Evolutionary conservation across 2,329 filamentous ascomycete genomes (phyloP).

Genomic region (Colletotrichum cereale): DNA sequence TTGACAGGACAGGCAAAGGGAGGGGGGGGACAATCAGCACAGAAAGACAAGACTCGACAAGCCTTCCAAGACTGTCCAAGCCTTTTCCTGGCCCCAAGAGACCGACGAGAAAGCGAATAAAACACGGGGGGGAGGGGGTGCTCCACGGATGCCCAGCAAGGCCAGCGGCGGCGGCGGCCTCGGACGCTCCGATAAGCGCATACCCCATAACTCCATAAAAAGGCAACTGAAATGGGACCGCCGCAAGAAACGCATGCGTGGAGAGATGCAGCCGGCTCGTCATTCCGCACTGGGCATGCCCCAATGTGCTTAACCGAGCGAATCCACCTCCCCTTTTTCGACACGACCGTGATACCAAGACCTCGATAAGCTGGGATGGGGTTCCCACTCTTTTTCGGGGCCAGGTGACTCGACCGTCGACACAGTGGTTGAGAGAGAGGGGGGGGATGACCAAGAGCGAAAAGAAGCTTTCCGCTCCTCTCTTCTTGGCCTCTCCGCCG

Average conservation of each 20-base stretch:
- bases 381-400: slow-evolving; percentile 3
- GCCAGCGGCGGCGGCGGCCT: not conserved
- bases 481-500: slow-evolving; percentile 40
- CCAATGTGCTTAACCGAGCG: slow-evolving; percentile 22
- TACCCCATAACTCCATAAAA: slow-evolving; percentile 28
- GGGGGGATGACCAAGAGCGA: slow-evolving; percentile 31
- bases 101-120: slow-evolving; percentile 13
- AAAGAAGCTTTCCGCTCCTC: slow-evolving; percentile 41
- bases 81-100: slow-evolving; percentile 13
- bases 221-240: not conserved
- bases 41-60: slow-evolving; percentile 20
- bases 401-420: slow-evolving; percentile 19
- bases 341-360: not conserved
- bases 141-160: not conserved
- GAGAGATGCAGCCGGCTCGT: slow-evolving; percentile 15
- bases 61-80: slow-evolving; percentile 27
- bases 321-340: slow-evolving; percentile 24
- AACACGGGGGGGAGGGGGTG: not conserved
- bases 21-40: not conserved
- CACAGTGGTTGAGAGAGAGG: slow-evolving; percentile 3
- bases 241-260: slow-evolving; percentile 1
- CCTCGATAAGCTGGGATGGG: slow-evolving; percentile 9
- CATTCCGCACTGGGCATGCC: slow-evolving; percentile 8
- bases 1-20: slow-evolving; percentile 31
- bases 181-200: slow-evolving; percentile 31